phyloP scores from a whole-genome alignment of 2,329 filamentous ascomycete species.

The Teratosphaeria viscida region DNA sequence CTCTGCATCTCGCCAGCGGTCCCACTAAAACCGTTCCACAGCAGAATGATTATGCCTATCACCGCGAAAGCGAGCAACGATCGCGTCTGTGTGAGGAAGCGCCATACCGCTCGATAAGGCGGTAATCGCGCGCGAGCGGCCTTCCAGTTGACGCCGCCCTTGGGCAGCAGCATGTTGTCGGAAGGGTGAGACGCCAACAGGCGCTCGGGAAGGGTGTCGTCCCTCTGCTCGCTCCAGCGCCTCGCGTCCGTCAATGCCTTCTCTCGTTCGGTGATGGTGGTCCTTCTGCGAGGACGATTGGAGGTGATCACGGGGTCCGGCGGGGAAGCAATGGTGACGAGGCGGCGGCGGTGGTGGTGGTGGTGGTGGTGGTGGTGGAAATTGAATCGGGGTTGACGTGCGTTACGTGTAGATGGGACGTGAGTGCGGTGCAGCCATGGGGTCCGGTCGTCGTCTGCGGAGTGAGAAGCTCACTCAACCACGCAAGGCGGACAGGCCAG shows the following conservation, averaged over 20 bases:
- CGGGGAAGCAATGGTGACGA: background rate
- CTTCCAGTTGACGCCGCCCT: conserved; percentile 90
- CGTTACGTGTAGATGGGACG: background rate
- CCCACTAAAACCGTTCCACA: conserved; percentile 78
- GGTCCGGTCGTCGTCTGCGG: background rate
- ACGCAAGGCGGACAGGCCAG: background rate
- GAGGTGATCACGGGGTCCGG: background rate
- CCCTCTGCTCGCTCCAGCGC: background rate
- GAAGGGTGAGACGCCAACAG: conserved; percentile 6
- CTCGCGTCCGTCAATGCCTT: background rate
- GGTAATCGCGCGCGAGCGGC: conserved; percentile 70
- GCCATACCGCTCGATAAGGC: conserved; percentile 54
- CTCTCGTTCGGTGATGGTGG: background rate
- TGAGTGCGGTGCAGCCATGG: background rate
- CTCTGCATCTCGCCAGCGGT: conserved; percentile 84
- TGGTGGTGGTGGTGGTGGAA: too few species aligned
- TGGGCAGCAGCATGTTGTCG: conserved; percentile 71
- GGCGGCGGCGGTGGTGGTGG: background rate
- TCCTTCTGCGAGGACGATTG: background rate
- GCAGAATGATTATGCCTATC: conserved; percentile 59
- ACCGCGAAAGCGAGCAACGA: conserved; percentile 66
- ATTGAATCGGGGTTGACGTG: background rate
- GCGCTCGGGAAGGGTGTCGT: conserved; percentile 6
- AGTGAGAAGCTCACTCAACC: background rate
- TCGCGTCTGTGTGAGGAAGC: conserved; percentile 63